Percentiles rank a stretch among this genome's conserved stretches.
Evolutionary conservation across 768 basidiomycete species (phyloP).

Genomic region (Pulveroboletus ravenelii): DNA sequence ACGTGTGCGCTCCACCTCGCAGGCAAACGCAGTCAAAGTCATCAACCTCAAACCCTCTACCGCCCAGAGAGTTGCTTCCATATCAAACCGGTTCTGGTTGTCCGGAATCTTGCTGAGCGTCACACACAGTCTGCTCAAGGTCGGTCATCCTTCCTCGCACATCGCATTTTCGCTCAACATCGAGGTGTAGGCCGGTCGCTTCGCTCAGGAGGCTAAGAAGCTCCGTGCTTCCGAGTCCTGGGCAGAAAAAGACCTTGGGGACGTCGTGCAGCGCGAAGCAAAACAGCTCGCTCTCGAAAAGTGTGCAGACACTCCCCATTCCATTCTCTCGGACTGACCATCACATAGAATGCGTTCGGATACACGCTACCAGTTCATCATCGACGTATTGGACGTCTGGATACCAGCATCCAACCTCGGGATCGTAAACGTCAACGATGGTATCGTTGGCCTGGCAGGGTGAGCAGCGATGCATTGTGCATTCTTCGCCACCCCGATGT

Average conservation of each 20-base stretch:
- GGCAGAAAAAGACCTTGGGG: conserved; percentile 66
- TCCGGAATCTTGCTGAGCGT: conserved; percentile 82
- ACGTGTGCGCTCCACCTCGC: neutral
- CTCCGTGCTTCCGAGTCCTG: conserved; percentile 41
- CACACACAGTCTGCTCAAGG: conserved; percentile 65
- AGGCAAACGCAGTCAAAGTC: conserved; percentile 69
- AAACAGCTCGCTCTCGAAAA: conserved; percentile 52
- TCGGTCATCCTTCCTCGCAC: conserved; percentile 17
- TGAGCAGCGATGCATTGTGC: conserved; percentile 35
- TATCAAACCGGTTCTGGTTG: conserved; percentile 83
- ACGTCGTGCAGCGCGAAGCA: conserved; percentile 61
- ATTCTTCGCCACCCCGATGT: conserved; percentile 1
- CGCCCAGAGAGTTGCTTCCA: conserved; percentile 53
- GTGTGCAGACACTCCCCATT: conserved; percentile 33
- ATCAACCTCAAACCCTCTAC: conserved; percentile 56
- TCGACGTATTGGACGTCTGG: conserved; percentile 85
- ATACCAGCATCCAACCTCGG: conserved; percentile 83
- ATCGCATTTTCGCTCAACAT: neutral
- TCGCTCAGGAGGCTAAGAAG: conserved; percentile 56
- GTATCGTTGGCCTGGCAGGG: conserved; percentile 82
- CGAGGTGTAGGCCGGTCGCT: conserved; percentile 46
- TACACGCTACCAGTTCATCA: conserved; percentile 72
- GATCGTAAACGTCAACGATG: conserved; percentile 75
- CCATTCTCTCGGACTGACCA: conserved; percentile 4
- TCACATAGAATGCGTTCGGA: conserved; percentile 53